These are phyloP conservation scores for Fusarium palustre DNA, from an alignment of 2,329 filamentous ascomycete genomes.

Conservation along the genomic window DNA sequence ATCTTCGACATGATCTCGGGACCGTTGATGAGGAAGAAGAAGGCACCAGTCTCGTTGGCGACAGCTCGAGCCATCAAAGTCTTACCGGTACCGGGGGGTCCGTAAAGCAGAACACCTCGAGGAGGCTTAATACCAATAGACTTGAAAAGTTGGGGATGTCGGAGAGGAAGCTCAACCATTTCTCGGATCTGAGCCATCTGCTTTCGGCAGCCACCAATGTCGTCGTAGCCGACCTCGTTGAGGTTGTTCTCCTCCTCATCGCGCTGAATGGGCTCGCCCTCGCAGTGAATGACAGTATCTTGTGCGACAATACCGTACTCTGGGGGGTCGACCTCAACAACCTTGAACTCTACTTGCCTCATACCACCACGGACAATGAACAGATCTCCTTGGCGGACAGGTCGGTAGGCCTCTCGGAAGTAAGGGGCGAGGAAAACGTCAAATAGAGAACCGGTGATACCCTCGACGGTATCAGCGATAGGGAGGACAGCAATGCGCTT, in stretches of 20 bases:
- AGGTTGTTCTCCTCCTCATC: constrained; percentile 99
- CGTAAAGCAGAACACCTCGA: constrained; percentile 95
- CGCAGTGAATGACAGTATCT: constrained; percentile 98
- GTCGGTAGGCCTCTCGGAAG: constrained; percentile 98
- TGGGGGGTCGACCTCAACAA: constrained; percentile 97
- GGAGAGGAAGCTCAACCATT: constrained; percentile 94
- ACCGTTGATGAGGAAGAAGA: constrained; percentile 99
- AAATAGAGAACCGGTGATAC: constrained; percentile 96
- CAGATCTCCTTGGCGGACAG: constrained; percentile 95
- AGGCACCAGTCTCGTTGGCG: constrained; percentile 97
- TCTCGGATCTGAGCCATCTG: constrained; percentile 99
- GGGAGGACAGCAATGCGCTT: constrained; percentile 99
- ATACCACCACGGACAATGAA: constrained; percentile 98
- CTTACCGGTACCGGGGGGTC: constrained; percentile 98
- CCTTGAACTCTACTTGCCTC: constrained; percentile 99
- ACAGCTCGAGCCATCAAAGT: constrained; percentile 98
- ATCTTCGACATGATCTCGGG: constrained; percentile 99
- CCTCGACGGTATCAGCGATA: constrained; percentile 97
- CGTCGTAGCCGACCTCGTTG: constrained; percentile 98
- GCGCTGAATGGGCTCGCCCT: constrained; percentile 89
- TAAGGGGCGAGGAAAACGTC: constrained; percentile 99
- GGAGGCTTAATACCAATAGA: constrained; percentile 99
- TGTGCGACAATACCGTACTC: constrained; percentile 99
- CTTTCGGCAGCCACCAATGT: constrained; percentile 99
- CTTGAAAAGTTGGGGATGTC: constrained; percentile 99